Base-by-base conservation (phyloP, 2,329 filamentous ascomycete genomes). In the Aureobasidium lini region DNA sequence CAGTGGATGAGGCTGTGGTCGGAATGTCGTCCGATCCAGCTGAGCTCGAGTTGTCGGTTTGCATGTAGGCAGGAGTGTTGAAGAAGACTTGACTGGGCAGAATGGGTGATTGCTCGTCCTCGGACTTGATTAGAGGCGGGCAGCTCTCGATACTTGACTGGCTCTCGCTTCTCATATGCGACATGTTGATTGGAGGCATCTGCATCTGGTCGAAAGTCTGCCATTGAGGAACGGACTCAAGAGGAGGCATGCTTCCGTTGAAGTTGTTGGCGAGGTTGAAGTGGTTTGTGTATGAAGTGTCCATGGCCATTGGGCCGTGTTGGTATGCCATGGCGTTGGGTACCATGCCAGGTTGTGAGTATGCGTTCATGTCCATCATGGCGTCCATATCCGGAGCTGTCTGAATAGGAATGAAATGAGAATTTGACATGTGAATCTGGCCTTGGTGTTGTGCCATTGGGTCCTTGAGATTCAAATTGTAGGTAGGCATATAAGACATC, bases 81-180 rank as follows among this genome's bases (percentile, higher is more conserved):
- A 71, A 69, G 65, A 74, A 73, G 3, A 74, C 63, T 39, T 72
- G 71, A 47, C 66, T 72, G n/a, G 75, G 69, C 23, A 74, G 71
- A 11, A 75, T 66, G 1, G 76, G 76, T 7, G 76, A 77, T 36
- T 67, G 64, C 23, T 69, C 70, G 61, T 64, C 64, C 61, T 78
- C 77, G 1, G 70, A 65, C 63, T 79, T 80, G 64, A 78, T 74
- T 48, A 70, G 68, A 7, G 74, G 69, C 65, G 72, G 61, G 64
- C 64, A 64, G 48, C 64, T 64, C 29, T 64, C 62, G 15, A 60
- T 50, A 48, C 65, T 67, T 60, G 64, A 64, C 40, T 66, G 64
- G 57, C 63, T 67, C 34, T 67, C 64, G 46, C 61, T 61, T 70
- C 69, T 64, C 66, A 63, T 61, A 10, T 62, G 47, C 11, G 62